A percentile compares a stretch with the other conserved stretches of the same genome.
phyloP scores from a whole-genome alignment of 2,329 filamentous ascomycete species.

The Aspergillus transmontanensis region DNA sequence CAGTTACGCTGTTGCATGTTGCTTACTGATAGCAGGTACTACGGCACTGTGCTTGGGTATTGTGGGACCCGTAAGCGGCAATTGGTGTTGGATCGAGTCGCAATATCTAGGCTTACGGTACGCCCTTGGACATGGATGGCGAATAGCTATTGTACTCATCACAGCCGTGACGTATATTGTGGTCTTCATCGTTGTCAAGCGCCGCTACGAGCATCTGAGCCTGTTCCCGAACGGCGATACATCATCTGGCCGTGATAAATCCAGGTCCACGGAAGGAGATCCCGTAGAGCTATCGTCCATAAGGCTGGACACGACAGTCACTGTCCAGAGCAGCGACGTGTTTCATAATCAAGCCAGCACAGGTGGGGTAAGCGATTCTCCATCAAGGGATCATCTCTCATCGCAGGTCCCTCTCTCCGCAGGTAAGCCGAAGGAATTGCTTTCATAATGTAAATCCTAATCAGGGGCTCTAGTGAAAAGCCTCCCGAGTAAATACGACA shows the following conservation, averaged over 20 bases:
- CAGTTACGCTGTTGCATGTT: not conserved
- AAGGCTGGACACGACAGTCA: not conserved
- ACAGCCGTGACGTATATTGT: not conserved
- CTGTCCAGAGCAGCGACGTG: not conserved
- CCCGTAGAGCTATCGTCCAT: not conserved
- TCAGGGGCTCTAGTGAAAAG: not conserved
- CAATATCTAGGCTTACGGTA: not conserved
- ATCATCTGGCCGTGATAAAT: not conserved
- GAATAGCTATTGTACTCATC: not conserved
- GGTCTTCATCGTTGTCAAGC: constrained; percentile 1
- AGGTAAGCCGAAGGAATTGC: not conserved
- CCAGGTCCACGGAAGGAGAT: not conserved
- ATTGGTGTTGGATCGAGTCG: constrained; percentile 2
- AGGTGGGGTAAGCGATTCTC: not conserved
- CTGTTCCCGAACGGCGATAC: not conserved
- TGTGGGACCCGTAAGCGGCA: not conserved
- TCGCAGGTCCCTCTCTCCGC: not conserved
- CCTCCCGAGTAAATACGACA: not conserved
- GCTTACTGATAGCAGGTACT: not conserved
- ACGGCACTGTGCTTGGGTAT: not conserved
- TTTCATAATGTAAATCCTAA: not conserved
- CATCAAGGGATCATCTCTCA: not conserved
- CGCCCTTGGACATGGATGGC: not conserved
- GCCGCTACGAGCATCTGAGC: not conserved
- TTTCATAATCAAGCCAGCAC: not conserved